These are phyloP conservation scores for Pseudogymnoascus sp. DNA, from an alignment of 2,329 filamentous ascomycete species.

Conservation along the genomic window DNA sequence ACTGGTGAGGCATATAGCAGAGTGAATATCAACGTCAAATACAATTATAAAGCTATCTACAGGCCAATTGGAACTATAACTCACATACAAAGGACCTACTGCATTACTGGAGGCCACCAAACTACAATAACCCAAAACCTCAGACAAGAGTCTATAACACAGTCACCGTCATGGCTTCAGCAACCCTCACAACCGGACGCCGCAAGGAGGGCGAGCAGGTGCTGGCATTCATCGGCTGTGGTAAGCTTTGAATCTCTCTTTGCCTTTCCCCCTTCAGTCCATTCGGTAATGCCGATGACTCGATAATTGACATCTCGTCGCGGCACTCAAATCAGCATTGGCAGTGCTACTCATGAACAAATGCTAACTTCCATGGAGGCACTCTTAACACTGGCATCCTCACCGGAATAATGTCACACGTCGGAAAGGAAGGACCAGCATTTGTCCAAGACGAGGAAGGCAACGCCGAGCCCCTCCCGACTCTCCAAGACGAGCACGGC, in stretches of 20 bases:
- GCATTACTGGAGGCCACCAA: background rate
- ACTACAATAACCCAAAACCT: background rate
- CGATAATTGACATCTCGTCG: background rate
- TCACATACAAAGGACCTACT: background rate
- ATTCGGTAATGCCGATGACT: background rate
- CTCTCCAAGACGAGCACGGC: background rate
- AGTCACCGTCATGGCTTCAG: background rate
- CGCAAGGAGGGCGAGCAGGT: constrained; percentile 2
- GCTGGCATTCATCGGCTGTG: background rate
- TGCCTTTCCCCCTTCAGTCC: background rate
- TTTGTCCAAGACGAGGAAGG: background rate
- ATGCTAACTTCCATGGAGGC: background rate
- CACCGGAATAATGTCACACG: background rate
- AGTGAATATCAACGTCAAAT: background rate
- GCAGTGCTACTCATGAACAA: background rate
- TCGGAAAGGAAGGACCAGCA: background rate
- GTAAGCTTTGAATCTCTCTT: background rate
- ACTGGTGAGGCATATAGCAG: background rate
- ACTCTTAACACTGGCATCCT: background rate
- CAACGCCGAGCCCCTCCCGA: background rate
- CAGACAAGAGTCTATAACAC: background rate
- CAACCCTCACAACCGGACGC: background rate
- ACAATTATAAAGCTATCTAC: background rate
- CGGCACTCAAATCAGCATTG: background rate
- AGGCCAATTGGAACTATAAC: background rate